Conservation (phyloP, 768 basidiomycete species). For the Lentinula lateritia region DNA sequence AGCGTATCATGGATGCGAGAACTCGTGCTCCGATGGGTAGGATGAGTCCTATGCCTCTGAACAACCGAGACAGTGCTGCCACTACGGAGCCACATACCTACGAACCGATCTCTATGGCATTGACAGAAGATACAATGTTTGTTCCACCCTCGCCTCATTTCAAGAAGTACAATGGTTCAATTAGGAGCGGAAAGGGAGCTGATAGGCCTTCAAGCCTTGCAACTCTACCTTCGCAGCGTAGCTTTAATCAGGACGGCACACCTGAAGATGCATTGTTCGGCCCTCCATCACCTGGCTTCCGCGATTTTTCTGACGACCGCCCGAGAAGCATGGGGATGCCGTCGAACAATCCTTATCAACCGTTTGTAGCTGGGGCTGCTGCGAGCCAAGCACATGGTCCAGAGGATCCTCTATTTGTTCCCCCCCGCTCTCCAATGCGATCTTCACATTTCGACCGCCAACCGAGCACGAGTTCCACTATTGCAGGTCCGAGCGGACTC, state of each 20-base stretch:
- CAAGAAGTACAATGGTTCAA: slow-evolving; percentile 32
- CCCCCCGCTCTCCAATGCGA: background rate
- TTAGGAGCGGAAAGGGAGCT: slow-evolving; percentile 15
- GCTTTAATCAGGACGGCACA: slow-evolving; percentile 11
- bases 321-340: slow-evolving; percentile 21
- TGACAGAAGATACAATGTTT: slow-evolving; percentile 43
- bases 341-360: slow-evolving; percentile 4
- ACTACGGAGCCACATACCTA: slow-evolving; percentile 41
- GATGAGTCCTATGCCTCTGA: slow-evolving; percentile 55
- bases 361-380: background rate
- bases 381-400: background rate
- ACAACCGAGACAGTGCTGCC: slow-evolving; percentile 33
- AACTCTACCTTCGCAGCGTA: slow-evolving; percentile 11
- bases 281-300: slow-evolving; percentile 7
- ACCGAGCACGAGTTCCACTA: background rate
- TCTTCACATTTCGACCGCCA: background rate
- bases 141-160: slow-evolving; percentile 59
- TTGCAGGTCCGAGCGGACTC: background rate
- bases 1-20: slow-evolving; percentile 12
- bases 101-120: slow-evolving; percentile 51
- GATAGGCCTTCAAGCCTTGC: slow-evolving; percentile 33
- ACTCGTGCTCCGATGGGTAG: slow-evolving; percentile 35
- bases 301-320: slow-evolving; percentile 18
- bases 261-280: slow-evolving; percentile 20
- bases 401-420: slow-evolving; percentile 1